phyloP scores from a whole-genome alignment of 768 basidiomycete genomes.

The Phaffia australis region DNA sequence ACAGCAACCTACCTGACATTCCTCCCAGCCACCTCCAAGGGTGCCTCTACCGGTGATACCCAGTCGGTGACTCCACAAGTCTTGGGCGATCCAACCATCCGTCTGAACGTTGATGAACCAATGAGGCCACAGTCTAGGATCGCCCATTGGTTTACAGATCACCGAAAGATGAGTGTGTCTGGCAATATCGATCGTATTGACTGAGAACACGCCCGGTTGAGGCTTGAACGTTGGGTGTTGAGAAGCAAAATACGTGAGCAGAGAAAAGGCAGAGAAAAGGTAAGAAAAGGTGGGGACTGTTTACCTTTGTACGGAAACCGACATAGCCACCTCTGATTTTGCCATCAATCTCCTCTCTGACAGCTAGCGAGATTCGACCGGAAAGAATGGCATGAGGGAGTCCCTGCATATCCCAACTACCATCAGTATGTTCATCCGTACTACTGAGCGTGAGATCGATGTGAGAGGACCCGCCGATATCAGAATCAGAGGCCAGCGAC shows the following conservation, averaged over 20 bases:
- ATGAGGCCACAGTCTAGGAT: slow-evolving; percentile 9
- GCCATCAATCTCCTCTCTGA: slow-evolving; percentile 5
- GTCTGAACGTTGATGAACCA: slow-evolving; percentile 11
- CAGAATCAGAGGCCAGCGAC: slow-evolving; percentile 3
- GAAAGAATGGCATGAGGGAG: neutral
- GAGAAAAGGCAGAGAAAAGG: neutral
- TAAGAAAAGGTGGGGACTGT: neutral
- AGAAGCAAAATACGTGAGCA: neutral
- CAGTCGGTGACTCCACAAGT: slow-evolving; percentile 9
- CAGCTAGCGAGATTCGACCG: slow-evolving; percentile 1
- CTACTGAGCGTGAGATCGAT: neutral
- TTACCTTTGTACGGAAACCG: slow-evolving; percentile 5
- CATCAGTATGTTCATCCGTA: neutral
- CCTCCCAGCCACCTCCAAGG: slow-evolving; percentile 17
- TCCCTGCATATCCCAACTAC: slow-evolving; percentile 4
- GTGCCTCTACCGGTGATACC: slow-evolving; percentile 16
- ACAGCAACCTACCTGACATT: slow-evolving; percentile 10
- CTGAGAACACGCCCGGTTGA: slow-evolving; percentile 1
- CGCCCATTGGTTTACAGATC: neutral
- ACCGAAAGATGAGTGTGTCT: slow-evolving; percentile 8
- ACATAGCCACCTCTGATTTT: slow-evolving; percentile 1
- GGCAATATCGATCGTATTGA: neutral
- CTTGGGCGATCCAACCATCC: neutral
- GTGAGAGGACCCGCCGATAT: neutral
- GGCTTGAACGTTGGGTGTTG: neutral